Percentiles rank a stretch among this genome's conserved stretches.
These are phyloP conservation scores for Rhodofomes roseus DNA, from an alignment of 1,284 basidiomycete genomes.

Conservation along the genomic window DNA sequence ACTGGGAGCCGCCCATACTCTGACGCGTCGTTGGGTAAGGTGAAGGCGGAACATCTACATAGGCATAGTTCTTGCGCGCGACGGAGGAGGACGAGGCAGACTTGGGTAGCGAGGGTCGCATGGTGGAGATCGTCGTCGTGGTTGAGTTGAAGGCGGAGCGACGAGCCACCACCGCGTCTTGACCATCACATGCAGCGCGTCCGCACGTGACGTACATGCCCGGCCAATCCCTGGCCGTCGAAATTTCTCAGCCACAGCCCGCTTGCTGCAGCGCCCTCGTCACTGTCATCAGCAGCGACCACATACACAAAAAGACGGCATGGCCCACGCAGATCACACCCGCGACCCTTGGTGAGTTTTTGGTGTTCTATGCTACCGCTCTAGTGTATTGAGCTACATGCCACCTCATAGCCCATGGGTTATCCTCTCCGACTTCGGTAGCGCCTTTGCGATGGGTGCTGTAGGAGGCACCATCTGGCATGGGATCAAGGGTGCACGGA, in stretches of 20 bases:
- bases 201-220: slow-evolving; percentile 23
- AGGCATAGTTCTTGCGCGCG: slow-evolving; percentile 43
- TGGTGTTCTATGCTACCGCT: not conserved
- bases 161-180: slow-evolving; percentile 25
- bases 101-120: slow-evolving; percentile 18
- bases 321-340: slow-evolving; percentile 89
- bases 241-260: slow-evolving; percentile 20
- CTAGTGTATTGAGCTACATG: not conserved
- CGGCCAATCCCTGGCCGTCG: slow-evolving; percentile 15
- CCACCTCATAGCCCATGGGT: slow-evolving; percentile 82
- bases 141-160: slow-evolving; percentile 12
- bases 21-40: slow-evolving; percentile 28
- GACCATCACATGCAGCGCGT: slow-evolving; percentile 24
- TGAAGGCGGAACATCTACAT: slow-evolving; percentile 55
- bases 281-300: slow-evolving; percentile 17
- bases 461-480: slow-evolving; percentile 98
- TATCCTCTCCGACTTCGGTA: slow-evolving; percentile 97
- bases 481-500: slow-evolving; percentile 96
- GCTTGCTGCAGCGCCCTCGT: slow-evolving; percentile 9
- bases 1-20: not conserved
- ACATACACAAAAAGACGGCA: slow-evolving; percentile 27
- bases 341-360: slow-evolving; percentile 80
- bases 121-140: slow-evolving; percentile 18
- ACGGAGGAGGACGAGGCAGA: slow-evolving; percentile 20
- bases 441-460: slow-evolving; percentile 94